Evolutionary conservation across 306 rosid genomes (phyloP), one percentile per base, ranked within the genome.

Genomic region (Prunus davidiana): DNA sequence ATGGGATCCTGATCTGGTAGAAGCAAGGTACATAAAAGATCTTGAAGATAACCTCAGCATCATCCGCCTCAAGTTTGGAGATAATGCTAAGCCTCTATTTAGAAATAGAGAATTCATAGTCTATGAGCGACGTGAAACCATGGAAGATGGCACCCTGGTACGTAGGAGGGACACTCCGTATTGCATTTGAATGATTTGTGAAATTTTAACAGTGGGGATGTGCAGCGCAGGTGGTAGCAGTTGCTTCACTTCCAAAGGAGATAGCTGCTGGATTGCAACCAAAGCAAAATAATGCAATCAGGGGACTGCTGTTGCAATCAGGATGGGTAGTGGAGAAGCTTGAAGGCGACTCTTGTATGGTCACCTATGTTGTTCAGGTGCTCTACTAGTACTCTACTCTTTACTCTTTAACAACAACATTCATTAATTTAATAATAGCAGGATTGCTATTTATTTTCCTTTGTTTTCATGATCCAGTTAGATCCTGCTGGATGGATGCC

Each of bases 401-500:
- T 61, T 20, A 38, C 43, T 38, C 43, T 38, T 38, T 38, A 38
- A 6, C 9, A 6, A 38, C 43, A 38, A 38, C 43, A 38, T 38
- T 38, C 43, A 38, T 38, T 38, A 38, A 38, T 38, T 38, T 38
- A 38, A 38, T 38, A 38, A 38, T 38, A 38, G 43, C 9, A 38
- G 43, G 9, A 38, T 38, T 38, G 9, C 43, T 15, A 38, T 43
- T 38, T 38, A 52, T 18, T 51, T 41, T 28, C 32, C n/a, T 20
- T 15, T 38, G 5, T 30, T 64, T 24, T 20, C 7, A 22, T 51
- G 18, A 28, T 79, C 54, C 89, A 93, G 96, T 81, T 93, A 50
- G 97, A 93, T 86, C 96, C 96, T 69, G 96, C 96, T 46, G 97
- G 97, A 64, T 93, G 96, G 94, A 77, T 93, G 49, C 97, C 96